Evolutionary conservation across 2,329 filamentous ascomycete species (phyloP).

Genomic region (Aspergillus alliaceus): DNA sequence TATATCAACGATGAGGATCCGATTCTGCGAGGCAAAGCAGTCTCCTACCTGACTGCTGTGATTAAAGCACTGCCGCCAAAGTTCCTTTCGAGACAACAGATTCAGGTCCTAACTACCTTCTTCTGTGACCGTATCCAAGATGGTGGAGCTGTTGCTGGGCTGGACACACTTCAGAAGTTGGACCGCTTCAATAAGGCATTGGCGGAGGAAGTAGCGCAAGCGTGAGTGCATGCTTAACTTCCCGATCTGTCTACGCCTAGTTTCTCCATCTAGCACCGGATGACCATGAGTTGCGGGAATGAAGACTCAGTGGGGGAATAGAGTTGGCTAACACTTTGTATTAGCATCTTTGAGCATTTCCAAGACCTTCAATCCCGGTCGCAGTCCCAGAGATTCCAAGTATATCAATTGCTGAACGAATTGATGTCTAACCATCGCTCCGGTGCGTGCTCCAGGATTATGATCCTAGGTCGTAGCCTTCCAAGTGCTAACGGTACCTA

Average conservation of each 20-base stretch:
- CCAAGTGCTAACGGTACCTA: slow-evolving; percentile 21
- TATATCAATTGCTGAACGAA: slow-evolving; percentile 61
- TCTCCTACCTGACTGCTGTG: slow-evolving; percentile 45
- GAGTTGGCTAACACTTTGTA: slow-evolving; percentile 17
- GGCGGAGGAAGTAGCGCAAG: slow-evolving; percentile 53
- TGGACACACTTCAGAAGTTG: slow-evolving; percentile 59
- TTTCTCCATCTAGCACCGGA: not conserved
- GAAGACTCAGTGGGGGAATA: not conserved
- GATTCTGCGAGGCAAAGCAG: slow-evolving; percentile 59
- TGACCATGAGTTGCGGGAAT: not conserved
- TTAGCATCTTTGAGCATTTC: slow-evolving; percentile 54
- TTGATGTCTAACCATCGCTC: slow-evolving; percentile 62
- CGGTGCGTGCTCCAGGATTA: slow-evolving; percentile 37
- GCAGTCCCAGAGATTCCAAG: slow-evolving; percentile 64
- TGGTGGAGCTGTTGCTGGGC: slow-evolving; percentile 59
- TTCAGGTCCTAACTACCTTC: slow-evolving; percentile 63
- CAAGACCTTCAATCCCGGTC: slow-evolving; percentile 61
- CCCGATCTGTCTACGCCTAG: not conserved
- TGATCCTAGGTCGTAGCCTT: not conserved
- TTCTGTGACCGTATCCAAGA: slow-evolving; percentile 64
- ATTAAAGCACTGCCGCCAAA: slow-evolving; percentile 53
- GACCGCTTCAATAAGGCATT: slow-evolving; percentile 61
- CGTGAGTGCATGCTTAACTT: slow-evolving; percentile 41
- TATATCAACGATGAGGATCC: slow-evolving; percentile 68
- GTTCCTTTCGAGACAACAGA: slow-evolving; percentile 61